A percentile compares a stretch with the other conserved stretches of the same genome.
These are phyloP conservation scores for Xylaria intraflava DNA, from an alignment of 495 filamentous ascomycete genomes.

Conservation along the genomic window DNA sequence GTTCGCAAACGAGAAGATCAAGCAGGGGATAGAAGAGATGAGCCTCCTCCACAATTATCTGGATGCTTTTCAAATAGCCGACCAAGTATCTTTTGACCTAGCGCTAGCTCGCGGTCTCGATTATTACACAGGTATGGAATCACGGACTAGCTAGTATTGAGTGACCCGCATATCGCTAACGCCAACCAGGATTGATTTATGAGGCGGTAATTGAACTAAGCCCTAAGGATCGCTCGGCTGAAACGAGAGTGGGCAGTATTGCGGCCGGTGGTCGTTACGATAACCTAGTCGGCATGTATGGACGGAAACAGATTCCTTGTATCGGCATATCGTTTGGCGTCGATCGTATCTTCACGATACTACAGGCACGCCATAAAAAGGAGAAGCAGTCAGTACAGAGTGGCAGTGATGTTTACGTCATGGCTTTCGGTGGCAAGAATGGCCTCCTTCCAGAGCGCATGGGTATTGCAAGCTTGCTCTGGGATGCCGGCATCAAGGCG, in stretches of 20 bases:
- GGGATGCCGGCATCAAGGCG: conserved; percentile 76
- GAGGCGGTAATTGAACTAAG: conserved; percentile 76
- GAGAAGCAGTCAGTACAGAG: conserved; percentile 48
- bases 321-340: conserved; percentile 94
- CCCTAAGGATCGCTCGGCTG: conserved; percentile 10
- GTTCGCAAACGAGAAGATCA: conserved; percentile 60
- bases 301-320: conserved; percentile 80
- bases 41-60: conserved; percentile 74
- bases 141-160: neutral
- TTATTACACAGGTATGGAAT: conserved; percentile 77
- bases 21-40: conserved; percentile 77
- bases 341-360: conserved; percentile 90
- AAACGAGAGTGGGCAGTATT: conserved; percentile 54
- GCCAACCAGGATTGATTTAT: conserved; percentile 51
- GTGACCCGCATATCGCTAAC: neutral
- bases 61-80: conserved; percentile 62
- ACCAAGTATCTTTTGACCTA: conserved; percentile 73
- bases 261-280: conserved; percentile 88
- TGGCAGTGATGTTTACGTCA: conserved; percentile 75
- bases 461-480: conserved; percentile 61
- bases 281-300: conserved; percentile 91
- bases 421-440: conserved; percentile 86
- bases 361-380: conserved; percentile 63
- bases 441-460: conserved; percentile 78
- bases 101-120: conserved; percentile 80